These are phyloP conservation scores for Pseudoturritis turrita DNA, from an alignment of 345 rosid genomes.

Conservation along the genomic window DNA sequence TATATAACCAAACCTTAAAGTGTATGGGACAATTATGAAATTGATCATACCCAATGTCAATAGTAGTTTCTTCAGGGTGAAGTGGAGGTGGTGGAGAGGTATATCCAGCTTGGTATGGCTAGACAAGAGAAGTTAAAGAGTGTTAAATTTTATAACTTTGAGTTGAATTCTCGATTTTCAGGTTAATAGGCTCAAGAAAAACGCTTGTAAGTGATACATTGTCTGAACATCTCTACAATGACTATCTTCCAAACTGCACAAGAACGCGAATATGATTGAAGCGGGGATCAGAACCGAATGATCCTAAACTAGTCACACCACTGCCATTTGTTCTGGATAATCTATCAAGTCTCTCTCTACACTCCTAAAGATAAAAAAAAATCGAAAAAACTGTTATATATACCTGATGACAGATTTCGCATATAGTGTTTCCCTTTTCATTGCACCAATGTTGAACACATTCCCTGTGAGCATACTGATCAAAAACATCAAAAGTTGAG, in stretches of 20 bases:
- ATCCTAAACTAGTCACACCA: background rate
- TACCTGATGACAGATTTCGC: constrained; percentile 98
- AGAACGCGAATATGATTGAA: background rate
- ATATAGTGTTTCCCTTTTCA: constrained; percentile 81
- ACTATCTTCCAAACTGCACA: background rate
- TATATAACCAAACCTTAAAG: background rate
- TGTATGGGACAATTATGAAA: background rate
- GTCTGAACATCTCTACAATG: background rate
- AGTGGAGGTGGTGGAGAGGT: constrained; percentile 70
- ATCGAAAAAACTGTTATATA: background rate
- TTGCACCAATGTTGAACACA: constrained; percentile 98
- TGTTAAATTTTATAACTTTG: background rate
- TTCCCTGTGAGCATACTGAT: constrained; percentile 82
- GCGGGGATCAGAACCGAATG: background rate
- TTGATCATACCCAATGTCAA: constrained; percentile 74
- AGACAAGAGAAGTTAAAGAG: constrained; percentile 20
- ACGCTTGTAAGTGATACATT: background rate
- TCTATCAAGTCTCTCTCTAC: too few species aligned
- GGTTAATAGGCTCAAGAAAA: background rate
- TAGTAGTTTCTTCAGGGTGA: constrained; percentile 57
- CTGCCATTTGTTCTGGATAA: background rate
- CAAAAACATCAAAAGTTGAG: background rate
- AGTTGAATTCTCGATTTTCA: background rate
- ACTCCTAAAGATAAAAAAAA: background rate
- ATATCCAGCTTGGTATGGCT: constrained; percentile 84